A percentile compares a stretch with the other conserved stretches of the same genome.
Evolutionary conservation across 495 filamentous ascomycete genomes (phyloP).

Genomic region (Patellaria atrata): DNA sequence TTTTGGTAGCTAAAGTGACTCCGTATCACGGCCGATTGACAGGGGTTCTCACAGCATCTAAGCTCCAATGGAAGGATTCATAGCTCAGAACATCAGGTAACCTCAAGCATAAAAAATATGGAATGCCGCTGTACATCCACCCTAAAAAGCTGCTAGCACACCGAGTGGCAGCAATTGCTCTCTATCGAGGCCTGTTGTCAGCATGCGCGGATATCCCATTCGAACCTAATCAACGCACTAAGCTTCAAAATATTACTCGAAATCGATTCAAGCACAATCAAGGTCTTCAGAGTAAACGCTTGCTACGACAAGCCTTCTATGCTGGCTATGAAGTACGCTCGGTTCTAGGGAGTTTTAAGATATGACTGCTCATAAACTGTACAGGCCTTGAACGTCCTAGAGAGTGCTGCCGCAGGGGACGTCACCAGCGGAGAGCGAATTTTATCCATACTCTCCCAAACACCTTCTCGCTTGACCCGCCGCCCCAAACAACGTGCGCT

Average conservation of each 20-base stretch:
- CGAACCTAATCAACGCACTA: slow-evolving; percentile 25
- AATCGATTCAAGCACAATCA: slow-evolving; percentile 45
- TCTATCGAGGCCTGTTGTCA: slow-evolving; percentile 58
- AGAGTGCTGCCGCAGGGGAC: slow-evolving; percentile 19
- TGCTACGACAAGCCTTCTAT: slow-evolving; percentile 23
- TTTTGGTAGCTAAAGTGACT: no score
- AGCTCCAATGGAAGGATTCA: no score
- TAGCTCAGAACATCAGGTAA: no score
- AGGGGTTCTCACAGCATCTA: no score
- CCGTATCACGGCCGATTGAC: no score
- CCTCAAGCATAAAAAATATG: no score
- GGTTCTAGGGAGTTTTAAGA: not conserved
- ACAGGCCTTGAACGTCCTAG: slow-evolving; percentile 27
- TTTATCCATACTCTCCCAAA: slow-evolving; percentile 10
- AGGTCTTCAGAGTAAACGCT: slow-evolving; percentile 29
- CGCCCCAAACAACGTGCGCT: not conserved
- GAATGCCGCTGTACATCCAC: slow-evolving; percentile 17
- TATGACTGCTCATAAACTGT: slow-evolving; percentile 16
- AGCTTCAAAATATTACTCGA: slow-evolving; percentile 34
- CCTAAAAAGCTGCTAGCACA: slow-evolving; percentile 13
- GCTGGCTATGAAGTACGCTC: slow-evolving; percentile 49
- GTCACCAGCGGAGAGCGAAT: slow-evolving; percentile 13
- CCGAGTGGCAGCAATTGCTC: slow-evolving; percentile 44
- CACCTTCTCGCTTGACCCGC: slow-evolving; percentile 13
- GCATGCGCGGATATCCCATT: slow-evolving; percentile 39